phyloP scores from a whole-genome alignment of 176 grass and related monocot genomes.

The Bonia amplexicaulis region DNA sequence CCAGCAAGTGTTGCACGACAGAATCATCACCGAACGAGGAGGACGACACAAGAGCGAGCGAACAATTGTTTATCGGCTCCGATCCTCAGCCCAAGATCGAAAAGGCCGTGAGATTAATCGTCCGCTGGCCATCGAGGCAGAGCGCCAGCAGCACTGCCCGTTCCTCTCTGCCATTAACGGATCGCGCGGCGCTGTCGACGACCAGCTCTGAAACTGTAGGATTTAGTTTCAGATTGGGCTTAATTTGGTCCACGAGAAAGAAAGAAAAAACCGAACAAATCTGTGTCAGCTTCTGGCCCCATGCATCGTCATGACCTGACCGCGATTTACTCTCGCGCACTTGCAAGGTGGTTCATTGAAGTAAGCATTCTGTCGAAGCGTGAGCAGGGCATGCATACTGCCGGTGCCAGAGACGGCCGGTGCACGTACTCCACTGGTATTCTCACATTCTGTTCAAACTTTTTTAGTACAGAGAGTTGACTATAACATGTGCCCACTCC shows the following conservation, averaged over 20 bases:
- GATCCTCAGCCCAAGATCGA: background rate
- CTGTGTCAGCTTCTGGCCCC: background rate
- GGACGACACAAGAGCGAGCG: background rate
- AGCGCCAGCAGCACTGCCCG: background rate
- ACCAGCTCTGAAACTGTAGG: conserved; percentile 22
- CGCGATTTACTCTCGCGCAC: background rate
- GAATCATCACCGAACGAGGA: background rate
- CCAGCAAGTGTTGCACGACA: background rate
- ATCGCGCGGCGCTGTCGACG: conserved; percentile 35
- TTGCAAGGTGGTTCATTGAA: background rate
- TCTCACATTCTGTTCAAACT: too few relatives aligned
- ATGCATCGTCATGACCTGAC: background rate
- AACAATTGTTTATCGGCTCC: background rate
- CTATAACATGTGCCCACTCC: background rate
- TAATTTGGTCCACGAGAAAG: background rate
- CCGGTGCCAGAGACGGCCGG: too few relatives aligned
- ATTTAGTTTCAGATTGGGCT: background rate
- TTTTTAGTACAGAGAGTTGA: background rate
- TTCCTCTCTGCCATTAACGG: conserved; percentile 12
- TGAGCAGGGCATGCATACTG: background rate
- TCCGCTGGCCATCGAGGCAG: background rate
- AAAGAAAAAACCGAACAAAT: background rate
- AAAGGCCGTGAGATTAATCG: background rate
- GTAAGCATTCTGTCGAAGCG: background rate
- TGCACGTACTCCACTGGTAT: too few relatives aligned